phyloP scores from a whole-genome alignment of 352 stramenopile species.

The Bremia lactucae region DNA sequence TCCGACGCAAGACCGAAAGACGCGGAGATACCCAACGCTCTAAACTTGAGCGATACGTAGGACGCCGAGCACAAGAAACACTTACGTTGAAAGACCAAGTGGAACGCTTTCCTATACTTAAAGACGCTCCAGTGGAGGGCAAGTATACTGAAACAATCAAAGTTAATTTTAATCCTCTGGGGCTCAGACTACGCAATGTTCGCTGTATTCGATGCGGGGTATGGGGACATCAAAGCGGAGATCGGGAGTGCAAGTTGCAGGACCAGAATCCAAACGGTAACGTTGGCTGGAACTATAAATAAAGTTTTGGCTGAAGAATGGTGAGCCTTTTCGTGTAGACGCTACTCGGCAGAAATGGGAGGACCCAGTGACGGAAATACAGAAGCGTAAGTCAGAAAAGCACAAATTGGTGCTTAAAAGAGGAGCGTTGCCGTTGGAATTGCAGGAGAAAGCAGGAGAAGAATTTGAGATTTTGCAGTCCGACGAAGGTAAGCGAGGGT shows the following conservation, averaged over 20 bases:
- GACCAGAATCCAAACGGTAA: conserved; percentile 66
- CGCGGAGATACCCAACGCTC: conserved; percentile 25
- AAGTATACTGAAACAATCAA: conserved; percentile 71
- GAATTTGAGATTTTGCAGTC: conserved; percentile 64
- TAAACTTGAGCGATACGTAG: conserved; percentile 68
- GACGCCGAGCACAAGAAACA: conserved; percentile 46
- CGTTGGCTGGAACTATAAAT: not conserved
- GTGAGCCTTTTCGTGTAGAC: too few relatives aligned
- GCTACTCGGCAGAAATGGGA: conserved; percentile 54
- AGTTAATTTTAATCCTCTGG: conserved; percentile 84
- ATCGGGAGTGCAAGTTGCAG: conserved; percentile 67
- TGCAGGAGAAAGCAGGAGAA: conserved; percentile 28
- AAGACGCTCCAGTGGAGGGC: conserved; percentile 80
- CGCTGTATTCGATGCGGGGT: conserved; percentile 68
- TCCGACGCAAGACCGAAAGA: conserved; percentile 45
- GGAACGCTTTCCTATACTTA: conserved; percentile 83
- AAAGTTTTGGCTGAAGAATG: not conserved
- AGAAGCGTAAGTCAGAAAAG: conserved; percentile 44
- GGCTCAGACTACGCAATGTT: conserved; percentile 75
- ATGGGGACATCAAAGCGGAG: conserved; percentile 79
- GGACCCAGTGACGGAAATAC: conserved; percentile 63
- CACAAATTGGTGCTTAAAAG: conserved; percentile 46
- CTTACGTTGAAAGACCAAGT: conserved; percentile 79
- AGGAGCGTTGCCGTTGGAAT: conserved; percentile 55
- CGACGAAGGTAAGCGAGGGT: conserved; percentile 25